Percentiles rank a stretch among this genome's conserved stretches.
Evolutionary conservation across 352 stramenopile genomes (phyloP).

Genomic region (Elongisporangium anandrum): DNA sequence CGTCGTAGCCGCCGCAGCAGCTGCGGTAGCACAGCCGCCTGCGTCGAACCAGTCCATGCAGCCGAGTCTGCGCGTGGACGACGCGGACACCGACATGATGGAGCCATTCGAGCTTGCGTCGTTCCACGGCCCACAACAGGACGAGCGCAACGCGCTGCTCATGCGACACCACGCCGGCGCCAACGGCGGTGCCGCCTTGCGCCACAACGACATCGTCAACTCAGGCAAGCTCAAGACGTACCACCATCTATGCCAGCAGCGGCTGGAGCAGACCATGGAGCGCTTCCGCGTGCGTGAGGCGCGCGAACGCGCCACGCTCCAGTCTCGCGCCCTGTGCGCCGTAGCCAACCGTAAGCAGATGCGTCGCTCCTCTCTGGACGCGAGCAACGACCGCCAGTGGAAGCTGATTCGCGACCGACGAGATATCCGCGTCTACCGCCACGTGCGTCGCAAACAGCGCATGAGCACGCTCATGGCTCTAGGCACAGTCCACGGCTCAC

Average conservation of each 20-base stretch:
- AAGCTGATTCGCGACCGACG: constrained; percentile 61
- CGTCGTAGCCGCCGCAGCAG: background rate
- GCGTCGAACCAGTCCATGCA: background rate
- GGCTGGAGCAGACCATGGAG: constrained; percentile 31
- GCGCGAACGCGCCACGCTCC: constrained; percentile 14
- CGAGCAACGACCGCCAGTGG: constrained; percentile 31
- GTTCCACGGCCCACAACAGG: background rate
- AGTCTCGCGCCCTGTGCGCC: constrained; percentile 1
- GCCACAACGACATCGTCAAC: background rate
- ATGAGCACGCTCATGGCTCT: constrained; percentile 51
- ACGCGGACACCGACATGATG: background rate
- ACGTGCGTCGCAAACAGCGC: constrained; percentile 32
- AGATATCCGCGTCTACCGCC: constrained; percentile 58
- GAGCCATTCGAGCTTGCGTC: background rate
- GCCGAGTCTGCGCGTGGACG: background rate
- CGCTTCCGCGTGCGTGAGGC: constrained; percentile 48
- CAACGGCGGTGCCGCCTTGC: background rate
- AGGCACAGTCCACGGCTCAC: constrained; percentile 53
- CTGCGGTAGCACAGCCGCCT: background rate
- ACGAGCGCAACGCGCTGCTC: background rate
- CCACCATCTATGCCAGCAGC: constrained; percentile 42
- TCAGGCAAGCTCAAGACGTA: constrained; percentile 26
- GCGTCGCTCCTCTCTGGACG: constrained; percentile 1
- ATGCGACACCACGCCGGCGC: background rate
- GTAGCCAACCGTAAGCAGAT: background rate